These are phyloP conservation scores for Phaffia australis DNA, from an alignment of 768 basidiomycete genomes.

Conservation along the genomic window DNA sequence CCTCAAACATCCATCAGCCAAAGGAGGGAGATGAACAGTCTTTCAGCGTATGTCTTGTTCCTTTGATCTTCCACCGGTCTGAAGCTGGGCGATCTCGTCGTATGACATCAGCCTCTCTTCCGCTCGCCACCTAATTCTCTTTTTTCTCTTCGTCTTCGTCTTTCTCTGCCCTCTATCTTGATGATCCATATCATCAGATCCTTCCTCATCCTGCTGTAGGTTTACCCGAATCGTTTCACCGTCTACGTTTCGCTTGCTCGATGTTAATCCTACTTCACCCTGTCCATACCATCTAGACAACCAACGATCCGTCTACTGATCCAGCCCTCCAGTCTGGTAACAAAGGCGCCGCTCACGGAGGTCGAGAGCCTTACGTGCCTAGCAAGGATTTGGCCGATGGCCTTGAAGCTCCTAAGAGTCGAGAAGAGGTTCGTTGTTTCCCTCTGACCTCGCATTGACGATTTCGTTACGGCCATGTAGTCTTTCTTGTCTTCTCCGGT, in stretches of 20 bases:
- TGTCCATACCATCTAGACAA: conserved; percentile 2
- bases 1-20: conserved; percentile 16
- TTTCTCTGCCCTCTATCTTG: neutral
- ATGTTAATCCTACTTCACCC: neutral
- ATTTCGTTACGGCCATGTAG: neutral
- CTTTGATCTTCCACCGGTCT: too few species aligned
- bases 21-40: conserved; percentile 14
- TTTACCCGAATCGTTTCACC: neutral
- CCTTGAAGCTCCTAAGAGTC: conserved; percentile 21
- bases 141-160: neutral
- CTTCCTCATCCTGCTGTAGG: conserved; percentile 24
- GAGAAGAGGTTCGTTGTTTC: conserved; percentile 19
- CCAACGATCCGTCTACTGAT: conserved; percentile 23
- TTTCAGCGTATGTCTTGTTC: conserved; percentile 12
- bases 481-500: neutral
- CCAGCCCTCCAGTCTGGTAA: conserved; percentile 12
- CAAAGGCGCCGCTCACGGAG: conserved; percentile 5
- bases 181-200: conserved; percentile 1
- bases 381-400: conserved; percentile 7
- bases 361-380: conserved; percentile 19
- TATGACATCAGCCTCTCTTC: neutral
- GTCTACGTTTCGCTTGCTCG: too few species aligned
- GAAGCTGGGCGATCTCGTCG: neutral
- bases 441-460: neutral
- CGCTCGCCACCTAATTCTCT: neutral